Conservation (phyloP, 75 land plant genomes). For the Chamaecyparis obtusa region DNA sequence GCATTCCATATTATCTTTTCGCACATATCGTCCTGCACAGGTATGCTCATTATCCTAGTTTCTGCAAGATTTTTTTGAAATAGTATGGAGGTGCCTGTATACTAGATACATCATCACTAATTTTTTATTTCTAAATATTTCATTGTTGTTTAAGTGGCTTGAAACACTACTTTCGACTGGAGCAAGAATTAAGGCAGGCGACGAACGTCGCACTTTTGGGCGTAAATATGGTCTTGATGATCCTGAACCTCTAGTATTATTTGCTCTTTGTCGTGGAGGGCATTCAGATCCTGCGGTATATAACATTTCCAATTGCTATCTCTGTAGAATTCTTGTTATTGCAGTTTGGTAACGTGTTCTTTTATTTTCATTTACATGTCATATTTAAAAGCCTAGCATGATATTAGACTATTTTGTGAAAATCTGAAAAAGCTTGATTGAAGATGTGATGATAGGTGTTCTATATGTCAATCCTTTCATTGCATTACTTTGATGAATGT, state of each 20-base stretch:
- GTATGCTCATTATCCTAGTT: slow-evolving; percentile 32
- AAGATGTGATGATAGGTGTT: background rate
- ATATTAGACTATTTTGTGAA: background rate
- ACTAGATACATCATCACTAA: background rate
- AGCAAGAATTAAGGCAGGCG: slow-evolving; percentile 66
- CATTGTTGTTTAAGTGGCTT: slow-evolving; percentile 55
- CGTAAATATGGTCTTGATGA: slow-evolving; percentile 47
- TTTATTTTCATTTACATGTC: background rate
- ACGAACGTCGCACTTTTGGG: slow-evolving; percentile 43
- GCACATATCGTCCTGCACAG: slow-evolving; percentile 61
- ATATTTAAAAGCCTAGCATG: background rate
- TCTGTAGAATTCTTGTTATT: background rate
- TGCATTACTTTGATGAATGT: background rate
- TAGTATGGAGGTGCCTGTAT: background rate
- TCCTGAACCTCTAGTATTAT: slow-evolving; percentile 63
- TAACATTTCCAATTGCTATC: background rate
- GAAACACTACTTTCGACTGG: slow-evolving; percentile 70
- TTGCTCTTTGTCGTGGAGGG: slow-evolving; percentile 79
- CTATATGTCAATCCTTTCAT: background rate
- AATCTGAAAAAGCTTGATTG: background rate
- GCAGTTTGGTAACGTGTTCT: background rate
- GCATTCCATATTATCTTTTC: slow-evolving; percentile 65
- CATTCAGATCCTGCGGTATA: slow-evolving; percentile 80
- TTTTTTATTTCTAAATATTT: background rate
- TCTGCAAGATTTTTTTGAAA: background rate